Evolutionary conservation across 768 basidiomycete genomes (phyloP).

Genomic region (Leccinum sublutescens): DNA sequence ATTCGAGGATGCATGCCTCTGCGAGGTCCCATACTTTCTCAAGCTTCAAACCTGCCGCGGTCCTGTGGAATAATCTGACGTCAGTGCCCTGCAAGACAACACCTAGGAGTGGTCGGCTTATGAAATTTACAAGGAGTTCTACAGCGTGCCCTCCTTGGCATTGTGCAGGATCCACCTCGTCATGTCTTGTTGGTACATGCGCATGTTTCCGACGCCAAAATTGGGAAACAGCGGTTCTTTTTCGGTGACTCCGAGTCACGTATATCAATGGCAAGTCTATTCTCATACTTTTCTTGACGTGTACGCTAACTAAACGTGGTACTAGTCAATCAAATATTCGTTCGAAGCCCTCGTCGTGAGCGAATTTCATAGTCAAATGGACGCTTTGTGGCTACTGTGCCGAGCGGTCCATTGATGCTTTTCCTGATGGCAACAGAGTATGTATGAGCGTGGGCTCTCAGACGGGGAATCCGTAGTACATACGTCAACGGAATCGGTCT

Average conservation of each 20-base stretch:
- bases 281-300: no score
- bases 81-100: constrained; percentile 3
- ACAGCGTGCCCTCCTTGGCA: constrained; percentile 33
- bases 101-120: constrained; percentile 8
- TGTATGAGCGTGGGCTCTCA: constrained; percentile 69
- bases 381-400: constrained; percentile 51
- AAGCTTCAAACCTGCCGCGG: constrained; percentile 26
- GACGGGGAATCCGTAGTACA: constrained; percentile 45
- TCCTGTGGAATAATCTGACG: constrained; percentile 7
- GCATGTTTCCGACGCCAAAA: constrained; percentile 31
- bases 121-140: constrained; percentile 29
- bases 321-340: constrained; percentile 30
- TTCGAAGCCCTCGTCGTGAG: constrained; percentile 78
- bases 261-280: no score
- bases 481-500: constrained; percentile 62
- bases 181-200: constrained; percentile 31
- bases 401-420: constrained; percentile 54
- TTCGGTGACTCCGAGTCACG: no score
- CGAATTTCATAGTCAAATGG: constrained; percentile 75
- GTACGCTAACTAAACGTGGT: no score
- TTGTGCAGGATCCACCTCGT: constrained; percentile 32
- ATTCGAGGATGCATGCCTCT: constrained; percentile 27
- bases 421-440: constrained; percentile 64
- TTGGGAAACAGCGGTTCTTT: constrained; percentile 31
- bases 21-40: constrained; percentile 33